Evolutionary conservation across 352 stramenopile genomes (phyloP), one percentile per base, ranked within the genome.

Genomic region (Elongisporangium prolatum): DNA sequence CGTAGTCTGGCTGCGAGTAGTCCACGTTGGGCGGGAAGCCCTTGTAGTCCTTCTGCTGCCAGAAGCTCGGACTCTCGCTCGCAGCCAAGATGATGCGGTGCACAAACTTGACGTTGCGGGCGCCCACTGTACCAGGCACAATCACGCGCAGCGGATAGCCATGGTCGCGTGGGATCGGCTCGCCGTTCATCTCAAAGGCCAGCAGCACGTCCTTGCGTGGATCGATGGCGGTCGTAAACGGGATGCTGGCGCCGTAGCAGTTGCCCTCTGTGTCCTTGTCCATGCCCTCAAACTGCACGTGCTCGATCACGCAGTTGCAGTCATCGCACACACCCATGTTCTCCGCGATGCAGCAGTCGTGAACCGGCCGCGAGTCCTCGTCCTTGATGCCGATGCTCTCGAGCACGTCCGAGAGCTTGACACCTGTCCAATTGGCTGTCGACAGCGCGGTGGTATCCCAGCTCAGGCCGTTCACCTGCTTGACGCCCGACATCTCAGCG

Each of bases 121-220:
- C 96, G 9, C 92, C 97, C 11, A 98, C 90, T 24, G 81, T 93
- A 3, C 97, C 97, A 6, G 97, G 97, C 8, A 99, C 93, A 48
- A 99, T 97, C 20, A 97, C 77, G 18, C 97, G 91, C 21, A 99
- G 58, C 13, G 97, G 97, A 68, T 90, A 99, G 8, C 97, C 97
- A 66, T 99, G 97, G 71, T 99, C 97, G 2, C 92, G 80, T 10
- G 91, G 89, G 50, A 97, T 89, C 5, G 80, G 80, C 61, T 92
- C 80, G 8, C 81, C 97, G 68, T 99, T 99, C 97, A 99, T 99
- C 83, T 98, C 95, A 60, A 98, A 99, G 4, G 96, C 96, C n/a
- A 99, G 66, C 53, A 99, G 74, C 8, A 98, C 93, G 60, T 99
- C 98, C 22, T 97, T 97, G 52, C 93, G 88, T 14, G 89, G 88